Base-by-base conservation (phyloP, 2,329 filamentous ascomycete genomes). In the Neoscytalidium dimidiatum region DNA sequence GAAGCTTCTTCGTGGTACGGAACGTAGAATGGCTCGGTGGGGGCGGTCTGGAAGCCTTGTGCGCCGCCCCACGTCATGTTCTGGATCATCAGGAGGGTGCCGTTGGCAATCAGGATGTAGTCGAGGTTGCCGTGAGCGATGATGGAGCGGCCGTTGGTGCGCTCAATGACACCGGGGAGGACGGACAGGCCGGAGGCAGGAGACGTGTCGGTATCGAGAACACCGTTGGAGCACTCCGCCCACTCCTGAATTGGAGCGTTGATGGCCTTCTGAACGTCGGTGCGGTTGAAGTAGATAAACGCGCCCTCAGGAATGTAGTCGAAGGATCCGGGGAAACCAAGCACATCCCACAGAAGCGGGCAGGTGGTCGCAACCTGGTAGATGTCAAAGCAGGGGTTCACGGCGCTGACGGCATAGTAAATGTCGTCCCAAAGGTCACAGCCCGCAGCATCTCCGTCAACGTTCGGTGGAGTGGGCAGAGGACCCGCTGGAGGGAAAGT, bases 31-130 rank as follows among this genome's bases (percentile, higher is more conserved):
- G 88, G 86, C 60, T 87, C 83, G 1, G 73, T 74, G 0, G 91
- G 91, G 0, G 78, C 75, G 1, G 75, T 73, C 68, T 88, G 85
- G 81, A 94, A 94, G 0, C 91, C 92, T 60, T 90, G 85, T 48
- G 82, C 74, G 4, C 90, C 91, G 65, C 86, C 86, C 87, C 88
- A 94, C 0, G 90, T 93, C 88, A 94, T 92, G 79, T 93, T 93
- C 73, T 94, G 91, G 66, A 94, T 88, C 1, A 85, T 84, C 6
- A 92, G 80, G 1, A 94, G 81, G 0, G 90, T 90, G 17, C 90
- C 91, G 73, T 91, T 90, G 71, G 83, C 81, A 26, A 89, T 80
- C 9, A 92, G 82, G 66, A 91, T 83, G 72, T 84, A 90, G 77
- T 93, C 92, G 11, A 90, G 83, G 56, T 85, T 79, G 11, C 90